Evolutionary conservation across 345 rosid genomes (phyloP).

Genomic region (Aegle marmelos): DNA sequence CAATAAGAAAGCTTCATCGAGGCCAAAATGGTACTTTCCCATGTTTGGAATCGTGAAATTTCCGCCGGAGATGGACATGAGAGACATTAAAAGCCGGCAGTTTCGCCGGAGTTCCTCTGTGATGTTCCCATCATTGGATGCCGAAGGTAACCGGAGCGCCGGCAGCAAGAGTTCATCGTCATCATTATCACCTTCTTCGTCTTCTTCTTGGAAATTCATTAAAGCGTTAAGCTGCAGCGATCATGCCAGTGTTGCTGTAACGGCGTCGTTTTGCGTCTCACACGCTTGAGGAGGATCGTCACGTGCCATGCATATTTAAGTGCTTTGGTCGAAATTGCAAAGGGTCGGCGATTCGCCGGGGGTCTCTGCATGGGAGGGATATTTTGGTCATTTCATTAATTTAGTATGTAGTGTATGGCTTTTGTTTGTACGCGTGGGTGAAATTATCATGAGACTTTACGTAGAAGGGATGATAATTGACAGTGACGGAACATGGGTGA

Average conservation of each 20-base stretch:
- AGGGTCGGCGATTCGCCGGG: background rate
- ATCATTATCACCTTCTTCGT: background rate
- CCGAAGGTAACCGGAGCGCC: conserved; percentile 26
- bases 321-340: conserved; percentile 7
- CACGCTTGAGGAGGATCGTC: conserved; percentile 3
- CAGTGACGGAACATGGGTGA: conserved; percentile 16
- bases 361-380: background rate
- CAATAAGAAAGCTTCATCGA: conserved; percentile 13
- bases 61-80: conserved; percentile 59
- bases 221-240: conserved; percentile 66
- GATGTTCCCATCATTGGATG: conserved; percentile 34
- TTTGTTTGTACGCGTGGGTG: background rate
- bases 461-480: conserved; percentile 19
- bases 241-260: conserved; percentile 47
- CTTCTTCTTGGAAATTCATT: conserved; percentile 44
- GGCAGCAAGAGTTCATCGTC: conserved; percentile 29
- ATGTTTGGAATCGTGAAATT: conserved; percentile 63
- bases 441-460: background rate
- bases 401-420: no score
- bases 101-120: conserved; percentile 44
- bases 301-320: background rate
- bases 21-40: conserved; percentile 60
- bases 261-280: conserved; percentile 49
- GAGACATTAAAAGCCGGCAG: conserved; percentile 69
- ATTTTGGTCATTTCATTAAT: background rate